Percentiles rank a stretch among this genome's conserved stretches.
Conservation (phyloP, 179 eudicot genomes). For the Spinacia oleracea region DNA sequence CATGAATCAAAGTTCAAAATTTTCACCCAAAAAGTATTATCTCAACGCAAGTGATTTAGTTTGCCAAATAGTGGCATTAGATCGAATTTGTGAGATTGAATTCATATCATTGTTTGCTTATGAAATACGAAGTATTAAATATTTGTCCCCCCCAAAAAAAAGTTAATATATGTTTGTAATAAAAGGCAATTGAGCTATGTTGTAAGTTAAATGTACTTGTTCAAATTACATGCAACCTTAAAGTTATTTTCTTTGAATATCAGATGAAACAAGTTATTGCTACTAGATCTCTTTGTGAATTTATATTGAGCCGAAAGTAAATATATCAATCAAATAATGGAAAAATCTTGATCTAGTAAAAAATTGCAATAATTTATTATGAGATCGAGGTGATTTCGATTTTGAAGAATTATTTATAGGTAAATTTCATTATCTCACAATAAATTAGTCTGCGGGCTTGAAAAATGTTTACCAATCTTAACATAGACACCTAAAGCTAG, state of each 20-base stretch:
- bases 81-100: background rate
- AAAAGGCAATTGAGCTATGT: background rate
- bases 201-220: background rate
- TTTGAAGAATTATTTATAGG: too few species aligned
- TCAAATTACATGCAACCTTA: background rate
- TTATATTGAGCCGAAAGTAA: background rate
- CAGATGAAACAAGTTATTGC: background rate
- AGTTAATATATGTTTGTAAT: conserved; percentile 13
- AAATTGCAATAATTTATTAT: too few species aligned
- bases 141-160: too few species aligned
- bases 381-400: too few species aligned
- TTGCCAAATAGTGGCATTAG: conserved; percentile 14
- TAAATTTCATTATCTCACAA: too few species aligned
- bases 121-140: too few species aligned
- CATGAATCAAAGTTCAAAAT: background rate
- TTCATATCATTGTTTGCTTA: conserved; percentile 6
- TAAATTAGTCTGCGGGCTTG: too few species aligned
- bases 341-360: too few species aligned
- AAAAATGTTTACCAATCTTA: too few species aligned
- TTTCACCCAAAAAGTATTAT: background rate
- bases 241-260: background rate
- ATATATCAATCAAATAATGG: background rate
- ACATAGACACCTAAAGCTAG: too few species aligned
- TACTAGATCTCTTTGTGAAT: background rate
- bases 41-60: background rate